These are phyloP conservation scores for Alternaria postmessia DNA, from an alignment of 2,329 filamentous ascomycete species.

Conservation along the genomic window DNA sequence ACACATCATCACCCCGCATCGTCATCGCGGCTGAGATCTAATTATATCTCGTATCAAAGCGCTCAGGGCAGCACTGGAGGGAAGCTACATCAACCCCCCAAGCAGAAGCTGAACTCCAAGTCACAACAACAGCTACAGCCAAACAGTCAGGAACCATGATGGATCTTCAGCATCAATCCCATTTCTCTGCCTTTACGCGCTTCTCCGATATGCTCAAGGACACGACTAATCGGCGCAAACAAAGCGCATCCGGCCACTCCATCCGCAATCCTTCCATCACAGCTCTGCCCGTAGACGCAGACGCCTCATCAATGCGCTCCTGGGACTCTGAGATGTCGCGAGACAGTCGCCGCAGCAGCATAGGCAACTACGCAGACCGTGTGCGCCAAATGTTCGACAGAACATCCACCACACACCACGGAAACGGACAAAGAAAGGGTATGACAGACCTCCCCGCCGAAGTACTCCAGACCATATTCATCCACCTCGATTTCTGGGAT, in stretches of 20 bases:
- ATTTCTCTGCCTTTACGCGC: conserved; percentile 22
- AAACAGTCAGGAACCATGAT: conserved; percentile 10
- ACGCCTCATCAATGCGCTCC: background rate
- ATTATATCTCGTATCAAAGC: conserved; percentile 5
- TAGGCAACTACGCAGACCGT: conserved; percentile 25
- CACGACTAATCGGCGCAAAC: conserved; percentile 22
- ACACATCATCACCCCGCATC: conserved; percentile 10
- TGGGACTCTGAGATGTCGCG: conserved; percentile 6
- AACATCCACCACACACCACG: background rate
- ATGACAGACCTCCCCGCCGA: conserved; percentile 23
- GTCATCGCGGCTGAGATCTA: conserved; percentile 9
- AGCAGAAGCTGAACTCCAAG: background rate
- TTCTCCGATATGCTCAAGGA: conserved; percentile 27
- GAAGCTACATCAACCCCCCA: background rate
- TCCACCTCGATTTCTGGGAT: conserved; percentile 22
- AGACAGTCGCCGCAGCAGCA: conserved; percentile 22
- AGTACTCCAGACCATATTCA: conserved; percentile 20
- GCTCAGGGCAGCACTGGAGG: background rate
- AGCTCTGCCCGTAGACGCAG: conserved; percentile 5
- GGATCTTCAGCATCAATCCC: conserved; percentile 20
- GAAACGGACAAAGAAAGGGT: background rate
- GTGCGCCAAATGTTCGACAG: conserved; percentile 23
- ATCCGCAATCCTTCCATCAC: conserved; percentile 11
- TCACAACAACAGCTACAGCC: background rate
- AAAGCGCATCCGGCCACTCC: conserved; percentile 2